Evolutionary conservation across 345 rosid genomes (phyloP), one percentile per base, ranked within the genome.

Genomic region (Hevea brasiliensis): DNA sequence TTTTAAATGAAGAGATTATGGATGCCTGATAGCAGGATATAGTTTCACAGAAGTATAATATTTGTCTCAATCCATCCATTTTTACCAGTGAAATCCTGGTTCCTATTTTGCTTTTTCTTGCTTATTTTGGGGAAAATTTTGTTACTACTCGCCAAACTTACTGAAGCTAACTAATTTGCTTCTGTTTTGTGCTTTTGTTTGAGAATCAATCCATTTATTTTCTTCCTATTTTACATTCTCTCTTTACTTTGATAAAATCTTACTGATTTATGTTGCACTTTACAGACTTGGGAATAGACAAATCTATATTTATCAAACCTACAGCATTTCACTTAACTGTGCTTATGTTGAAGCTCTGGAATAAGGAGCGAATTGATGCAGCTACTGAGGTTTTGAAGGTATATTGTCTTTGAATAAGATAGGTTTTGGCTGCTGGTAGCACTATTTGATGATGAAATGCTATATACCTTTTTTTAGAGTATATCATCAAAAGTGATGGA

Each of bases 331-430:
- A 92, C 85, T 81, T 95, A 80, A 95, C 99, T 66, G 94, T 92
- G 68, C 85, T 95, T 59, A 95, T 95, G 99, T 80, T 92, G 66
- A 95, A 91, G 87, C 74, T 95, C 75, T 95, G 97, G 98, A 95
- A 89, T 74, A 89, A 85, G 81, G 96, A 91, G 68, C 78, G 92
- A 69, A 76, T 95, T 50, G 77, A 80, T 79, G 77, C 85, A 54
- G 99, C 99, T 23, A 37, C 83, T 12, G 89, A 89, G 76, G 87
- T 91, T 75, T 70, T 95, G 82, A 84, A 95, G 93, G 99, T 92
- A 85, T 37, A 48, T 62, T 29, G 72, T 42, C 70, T 12, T 48
- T 23, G 53, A 61, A 72, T 75, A 42, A 48, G 54, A 41, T 54
- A 26, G 18, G 47, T 75, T 35, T 40, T 69, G 42, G 57, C 27